phyloP scores from a whole-genome alignment of 345 rosid genomes.

The Aurinia saxatilis region DNA sequence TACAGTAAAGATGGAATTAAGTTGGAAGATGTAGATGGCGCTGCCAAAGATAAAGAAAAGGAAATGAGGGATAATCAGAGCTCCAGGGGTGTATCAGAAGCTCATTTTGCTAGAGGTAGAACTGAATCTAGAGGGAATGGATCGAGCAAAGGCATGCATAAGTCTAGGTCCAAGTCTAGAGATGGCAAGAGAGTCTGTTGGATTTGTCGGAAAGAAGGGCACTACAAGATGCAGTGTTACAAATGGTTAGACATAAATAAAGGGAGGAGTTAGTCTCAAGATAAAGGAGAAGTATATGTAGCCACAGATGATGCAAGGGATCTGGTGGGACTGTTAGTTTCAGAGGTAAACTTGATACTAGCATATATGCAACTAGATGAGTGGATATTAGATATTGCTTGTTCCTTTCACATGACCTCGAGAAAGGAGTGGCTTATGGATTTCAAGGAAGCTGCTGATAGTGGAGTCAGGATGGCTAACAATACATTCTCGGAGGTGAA shows the following conservation, averaged over 20 bases:
- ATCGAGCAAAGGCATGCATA: background rate
- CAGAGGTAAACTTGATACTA: rapidly evolving
- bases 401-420: background rate
- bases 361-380: background rate
- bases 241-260: background rate
- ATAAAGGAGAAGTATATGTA: too few species aligned
- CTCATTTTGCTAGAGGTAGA: background rate
- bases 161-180: background rate
- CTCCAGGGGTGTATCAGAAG: too few species aligned
- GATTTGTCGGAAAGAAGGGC: background rate
- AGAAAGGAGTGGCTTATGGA: background rate
- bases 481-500: background rate
- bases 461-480: background rate
- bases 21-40: background rate
- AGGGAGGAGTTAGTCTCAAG: background rate
- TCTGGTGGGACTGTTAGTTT: background rate
- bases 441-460: background rate
- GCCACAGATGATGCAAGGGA: background rate
- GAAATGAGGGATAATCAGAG: background rate
- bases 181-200: background rate
- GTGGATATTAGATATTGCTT: background rate
- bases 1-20: background rate
- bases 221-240: background rate
- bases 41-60: background rate
- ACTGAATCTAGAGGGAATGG: background rate